phyloP scores from a whole-genome alignment of 192 early-diverging fungal genomes.

The Gaertneriomyces sp. region DNA sequence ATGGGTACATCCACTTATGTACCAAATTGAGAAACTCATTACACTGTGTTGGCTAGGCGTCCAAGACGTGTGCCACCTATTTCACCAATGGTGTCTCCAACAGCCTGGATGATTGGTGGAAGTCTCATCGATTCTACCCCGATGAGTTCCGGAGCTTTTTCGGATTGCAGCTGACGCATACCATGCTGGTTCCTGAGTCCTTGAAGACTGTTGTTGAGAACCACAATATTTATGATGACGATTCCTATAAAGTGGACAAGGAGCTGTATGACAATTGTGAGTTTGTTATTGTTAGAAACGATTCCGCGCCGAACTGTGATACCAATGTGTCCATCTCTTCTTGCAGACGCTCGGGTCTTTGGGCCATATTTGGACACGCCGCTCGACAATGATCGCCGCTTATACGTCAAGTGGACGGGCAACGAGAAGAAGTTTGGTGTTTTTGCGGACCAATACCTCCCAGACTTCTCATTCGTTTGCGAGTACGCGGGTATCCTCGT shows the following conservation, averaged over 20 bases:
- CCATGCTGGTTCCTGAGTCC: not conserved
- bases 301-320: not conserved
- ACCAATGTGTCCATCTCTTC: not conserved
- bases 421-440: slow-evolving; percentile 25
- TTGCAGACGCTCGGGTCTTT: slow-evolving; percentile 17
- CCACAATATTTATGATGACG: not conserved
- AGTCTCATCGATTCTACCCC: slow-evolving; percentile 3
- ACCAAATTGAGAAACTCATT: no score
- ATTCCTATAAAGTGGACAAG: not conserved
- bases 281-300: not conserved
- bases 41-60: no score
- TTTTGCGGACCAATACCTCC: slow-evolving; percentile 13
- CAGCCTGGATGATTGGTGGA: not conserved
- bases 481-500: slow-evolving; percentile 22
- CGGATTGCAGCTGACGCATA: not conserved
- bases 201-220: not conserved
- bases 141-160: not conserved
- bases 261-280: slow-evolving; percentile 6
- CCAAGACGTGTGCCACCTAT: no score
- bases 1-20: no score
- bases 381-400: slow-evolving; percentile 10
- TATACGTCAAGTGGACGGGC: slow-evolving; percentile 27
- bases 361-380: slow-evolving; percentile 18
- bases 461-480: slow-evolving; percentile 1
- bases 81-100: no score